Evolutionary conservation across 2,329 filamentous ascomycete species (phyloP).

Genomic region (Sarocladium brachiariae): DNA sequence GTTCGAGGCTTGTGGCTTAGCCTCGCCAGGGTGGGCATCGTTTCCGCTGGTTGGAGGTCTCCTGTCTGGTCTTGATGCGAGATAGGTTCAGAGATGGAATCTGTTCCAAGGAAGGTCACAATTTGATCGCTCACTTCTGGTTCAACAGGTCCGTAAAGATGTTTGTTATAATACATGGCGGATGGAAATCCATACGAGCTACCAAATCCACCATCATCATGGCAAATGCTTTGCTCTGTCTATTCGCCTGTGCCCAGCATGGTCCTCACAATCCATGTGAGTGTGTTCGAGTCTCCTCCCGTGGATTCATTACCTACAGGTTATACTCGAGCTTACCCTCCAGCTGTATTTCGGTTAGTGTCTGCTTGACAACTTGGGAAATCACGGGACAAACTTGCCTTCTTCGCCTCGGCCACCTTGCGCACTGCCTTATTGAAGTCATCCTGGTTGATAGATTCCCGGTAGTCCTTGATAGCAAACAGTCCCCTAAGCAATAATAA

Average conservation of each 20-base stretch:
- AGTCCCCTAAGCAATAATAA: constrained; percentile 57
- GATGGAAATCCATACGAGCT: not conserved
- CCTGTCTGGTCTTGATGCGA: no score
- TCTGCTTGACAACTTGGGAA: not conserved
- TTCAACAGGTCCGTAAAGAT: not conserved
- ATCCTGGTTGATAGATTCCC: constrained; percentile 93
- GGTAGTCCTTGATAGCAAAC: constrained; percentile 97
- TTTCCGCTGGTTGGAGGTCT: no score
- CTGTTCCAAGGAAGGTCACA: no score
- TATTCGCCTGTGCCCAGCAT: not conserved
- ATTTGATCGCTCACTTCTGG: no score
- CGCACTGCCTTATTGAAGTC: constrained; percentile 99
- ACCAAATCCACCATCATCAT: not conserved
- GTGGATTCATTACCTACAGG: constrained; percentile 48
- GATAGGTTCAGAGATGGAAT: no score
- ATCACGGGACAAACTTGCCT: constrained; percentile 28
- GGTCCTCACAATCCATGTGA: not conserved
- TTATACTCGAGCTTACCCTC: constrained; percentile 98
- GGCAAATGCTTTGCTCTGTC: not conserved
- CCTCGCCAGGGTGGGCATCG: no score
- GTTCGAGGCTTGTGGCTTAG: no score
- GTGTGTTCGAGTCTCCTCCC: not conserved
- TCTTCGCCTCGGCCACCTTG: constrained; percentile 96
- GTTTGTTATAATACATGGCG: constrained; percentile 1
- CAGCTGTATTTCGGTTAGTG: constrained; percentile 33